These are phyloP conservation scores for Oryza longistaminata DNA, from an alignment of 176 grass and related monocot genomes.

Conservation along the genomic window DNA sequence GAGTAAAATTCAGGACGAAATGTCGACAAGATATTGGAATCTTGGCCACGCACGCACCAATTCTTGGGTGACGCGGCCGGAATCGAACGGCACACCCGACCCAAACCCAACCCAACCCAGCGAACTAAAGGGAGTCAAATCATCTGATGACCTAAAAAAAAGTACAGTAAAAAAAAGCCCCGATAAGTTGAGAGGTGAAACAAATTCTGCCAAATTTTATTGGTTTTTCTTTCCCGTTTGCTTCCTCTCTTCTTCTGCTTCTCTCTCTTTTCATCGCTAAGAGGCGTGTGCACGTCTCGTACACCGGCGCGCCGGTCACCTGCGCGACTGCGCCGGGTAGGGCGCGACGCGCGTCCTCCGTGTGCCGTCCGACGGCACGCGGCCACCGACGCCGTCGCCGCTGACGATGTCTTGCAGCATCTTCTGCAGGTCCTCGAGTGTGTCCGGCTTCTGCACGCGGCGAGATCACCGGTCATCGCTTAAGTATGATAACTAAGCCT, in stretches of 20 bases:
- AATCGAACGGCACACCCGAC: not conserved
- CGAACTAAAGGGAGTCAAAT: not conserved
- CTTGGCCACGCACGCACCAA: constrained; percentile 19
- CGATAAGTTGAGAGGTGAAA: too few species aligned
- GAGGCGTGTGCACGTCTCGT: constrained; percentile 40
- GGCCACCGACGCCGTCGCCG: constrained; percentile 41
- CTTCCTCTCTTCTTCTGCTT: constrained; percentile 1
- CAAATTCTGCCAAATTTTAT: not conserved
- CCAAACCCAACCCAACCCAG: not conserved
- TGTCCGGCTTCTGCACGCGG: constrained; percentile 74
- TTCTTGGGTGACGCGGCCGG: constrained; percentile 3
- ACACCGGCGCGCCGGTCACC: constrained; percentile 48
- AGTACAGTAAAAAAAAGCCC: too few species aligned
- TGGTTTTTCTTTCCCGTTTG: not conserved
- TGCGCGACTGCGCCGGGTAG: constrained; percentile 41
- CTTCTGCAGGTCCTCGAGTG: constrained; percentile 88
- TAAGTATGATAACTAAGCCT: not conserved
- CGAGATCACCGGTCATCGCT: not conserved
- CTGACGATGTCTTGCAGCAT: constrained; percentile 81
- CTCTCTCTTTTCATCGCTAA: not conserved
- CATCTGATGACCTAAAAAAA: not conserved
- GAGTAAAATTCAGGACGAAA: not conserved
- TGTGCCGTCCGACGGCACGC: constrained; percentile 45
- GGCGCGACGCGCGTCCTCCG: constrained; percentile 57
- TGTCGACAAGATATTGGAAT: not conserved